Percentiles rank a stretch among this genome's conserved stretches.
Conservation (phyloP, 2,329 filamentous ascomycete species). For the Trichoderma arundinaceum region DNA sequence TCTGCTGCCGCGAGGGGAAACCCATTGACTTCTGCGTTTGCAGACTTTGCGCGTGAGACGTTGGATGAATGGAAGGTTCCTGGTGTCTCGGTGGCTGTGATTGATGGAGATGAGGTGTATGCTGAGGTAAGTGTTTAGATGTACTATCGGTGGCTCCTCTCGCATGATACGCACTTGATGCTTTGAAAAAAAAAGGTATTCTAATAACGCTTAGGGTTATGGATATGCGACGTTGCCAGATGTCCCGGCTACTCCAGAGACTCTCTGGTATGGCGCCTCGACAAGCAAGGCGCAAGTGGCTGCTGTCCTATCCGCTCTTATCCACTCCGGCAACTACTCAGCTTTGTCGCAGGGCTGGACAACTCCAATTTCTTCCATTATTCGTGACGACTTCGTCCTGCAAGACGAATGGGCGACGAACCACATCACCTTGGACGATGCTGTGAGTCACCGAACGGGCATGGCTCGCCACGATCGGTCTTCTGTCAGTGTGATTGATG, state of each 20-base stretch:
- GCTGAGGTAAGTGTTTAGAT: conserved; percentile 34
- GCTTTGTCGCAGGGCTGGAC: conserved; percentile 50
- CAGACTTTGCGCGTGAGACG: conserved; percentile 14
- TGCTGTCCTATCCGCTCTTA: conserved; percentile 53
- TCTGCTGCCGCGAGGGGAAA: not conserved
- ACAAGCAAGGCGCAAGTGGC: conserved; percentile 63
- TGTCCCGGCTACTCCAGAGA: conserved; percentile 51
- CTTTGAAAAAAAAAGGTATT: no score
- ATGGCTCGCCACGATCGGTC: conserved; percentile 51
- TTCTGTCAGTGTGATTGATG: conserved; percentile 39
- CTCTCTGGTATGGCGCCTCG: conserved; percentile 61
- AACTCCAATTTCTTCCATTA: conserved; percentile 53
- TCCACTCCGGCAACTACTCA: conserved; percentile 50
- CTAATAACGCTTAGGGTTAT: conserved; percentile 37
- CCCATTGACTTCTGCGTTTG: conserved; percentile 29
- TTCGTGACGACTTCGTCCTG: conserved; percentile 60
- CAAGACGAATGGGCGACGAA: conserved; percentile 52
- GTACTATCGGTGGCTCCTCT: not conserved
- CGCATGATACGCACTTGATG: not conserved
- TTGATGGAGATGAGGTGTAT: conserved; percentile 39
- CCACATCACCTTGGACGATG: conserved; percentile 60
- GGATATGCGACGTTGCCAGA: conserved; percentile 44
- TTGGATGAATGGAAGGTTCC: conserved; percentile 32
- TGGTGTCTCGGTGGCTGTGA: conserved; percentile 43
- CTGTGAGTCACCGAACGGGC: conserved; percentile 59